phyloP scores from a whole-genome alignment of 257 asterid species.

The Haberlea rhodopensis region DNA sequence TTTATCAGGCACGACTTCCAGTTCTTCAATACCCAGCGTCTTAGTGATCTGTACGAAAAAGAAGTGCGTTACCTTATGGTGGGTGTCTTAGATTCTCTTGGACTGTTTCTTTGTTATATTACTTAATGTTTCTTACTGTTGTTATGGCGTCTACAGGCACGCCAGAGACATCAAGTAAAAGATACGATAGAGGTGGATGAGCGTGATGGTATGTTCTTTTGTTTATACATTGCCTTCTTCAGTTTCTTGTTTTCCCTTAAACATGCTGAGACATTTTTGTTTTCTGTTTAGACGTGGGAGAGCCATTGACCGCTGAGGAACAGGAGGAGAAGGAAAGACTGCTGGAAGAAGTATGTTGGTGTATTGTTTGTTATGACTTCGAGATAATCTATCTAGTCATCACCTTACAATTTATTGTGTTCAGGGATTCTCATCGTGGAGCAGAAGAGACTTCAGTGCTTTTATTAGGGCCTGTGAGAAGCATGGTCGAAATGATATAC shows the following conservation, averaged over 20 bases:
- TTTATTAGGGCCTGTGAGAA: conserved; percentile 98
- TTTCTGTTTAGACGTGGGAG: conserved; percentile 66
- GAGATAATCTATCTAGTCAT: conserved; percentile 12
- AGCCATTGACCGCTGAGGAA: conserved; percentile 95
- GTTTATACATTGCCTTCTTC: not conserved
- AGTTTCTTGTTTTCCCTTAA: conserved; percentile 15
- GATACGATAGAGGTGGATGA: conserved; percentile 93
- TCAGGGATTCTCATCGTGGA: conserved; percentile 98
- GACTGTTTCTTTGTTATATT: conserved; percentile 6
- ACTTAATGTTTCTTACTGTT: conserved; percentile 22
- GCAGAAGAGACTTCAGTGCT: conserved; percentile 90
- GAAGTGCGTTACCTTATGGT: conserved; percentile 98
- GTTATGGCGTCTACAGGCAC: conserved; percentile 50
- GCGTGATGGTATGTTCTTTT: conserved; percentile 62
- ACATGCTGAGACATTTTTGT: conserved; percentile 26
- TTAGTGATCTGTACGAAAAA: conserved; percentile 93
- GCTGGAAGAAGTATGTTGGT: conserved; percentile 67
- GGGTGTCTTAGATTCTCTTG: conserved; percentile 36
- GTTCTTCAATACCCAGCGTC: conserved; percentile 97
- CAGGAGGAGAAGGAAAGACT: conserved; percentile 90
- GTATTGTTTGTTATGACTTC: conserved; percentile 14
- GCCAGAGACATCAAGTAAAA: conserved; percentile 84
- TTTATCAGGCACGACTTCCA: conserved; percentile 92
- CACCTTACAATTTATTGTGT: conserved; percentile 24
- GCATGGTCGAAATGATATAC: conserved; percentile 82